A percentile compares a stretch with the other conserved stretches of the same genome.
phyloP scores from a whole-genome alignment of 2,329 filamentous ascomycete species.

The Venturia aucupariae region DNA sequence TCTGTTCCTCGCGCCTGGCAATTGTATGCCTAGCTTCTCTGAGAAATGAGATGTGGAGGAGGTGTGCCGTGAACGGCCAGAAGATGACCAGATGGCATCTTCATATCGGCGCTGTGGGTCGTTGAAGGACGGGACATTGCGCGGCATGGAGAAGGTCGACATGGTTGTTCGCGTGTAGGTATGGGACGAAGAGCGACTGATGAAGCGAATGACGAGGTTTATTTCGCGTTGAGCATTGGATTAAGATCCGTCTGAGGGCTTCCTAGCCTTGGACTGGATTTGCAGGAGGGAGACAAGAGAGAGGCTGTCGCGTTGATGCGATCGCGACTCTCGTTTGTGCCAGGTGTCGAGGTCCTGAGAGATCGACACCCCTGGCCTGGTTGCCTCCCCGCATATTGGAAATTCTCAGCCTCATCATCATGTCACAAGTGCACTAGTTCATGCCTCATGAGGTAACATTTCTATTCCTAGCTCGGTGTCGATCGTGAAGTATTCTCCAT shows the following conservation, averaged over 20 bases:
- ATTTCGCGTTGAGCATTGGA: background rate
- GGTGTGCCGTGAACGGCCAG: constrained; percentile 18
- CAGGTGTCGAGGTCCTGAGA: background rate
- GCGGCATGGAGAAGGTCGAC: constrained; percentile 32
- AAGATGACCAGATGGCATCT: constrained; percentile 32
- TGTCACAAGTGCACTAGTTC: background rate
- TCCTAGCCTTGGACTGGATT: background rate
- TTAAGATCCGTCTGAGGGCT: background rate
- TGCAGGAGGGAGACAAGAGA: background rate
- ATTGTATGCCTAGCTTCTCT: background rate
- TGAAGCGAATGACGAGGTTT: background rate
- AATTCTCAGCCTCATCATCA: background rate
- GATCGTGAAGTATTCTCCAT: background rate
- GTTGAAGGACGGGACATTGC: constrained; percentile 34
- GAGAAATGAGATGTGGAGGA: constrained; percentile 32
- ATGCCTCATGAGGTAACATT: background rate
- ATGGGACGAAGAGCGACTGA: background rate
- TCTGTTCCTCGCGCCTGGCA: constrained; percentile 30
- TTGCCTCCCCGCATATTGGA: background rate
- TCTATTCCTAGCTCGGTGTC: background rate
- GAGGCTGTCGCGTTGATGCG: background rate
- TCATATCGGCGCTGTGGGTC: constrained; percentile 31
- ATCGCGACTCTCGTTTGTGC: background rate
- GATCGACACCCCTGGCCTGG: background rate
- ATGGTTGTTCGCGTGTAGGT: constrained; percentile 22